Evolutionary conservation across 176 grass and related monocot species (phyloP).

Genomic region (Leersia perrieri): DNA sequence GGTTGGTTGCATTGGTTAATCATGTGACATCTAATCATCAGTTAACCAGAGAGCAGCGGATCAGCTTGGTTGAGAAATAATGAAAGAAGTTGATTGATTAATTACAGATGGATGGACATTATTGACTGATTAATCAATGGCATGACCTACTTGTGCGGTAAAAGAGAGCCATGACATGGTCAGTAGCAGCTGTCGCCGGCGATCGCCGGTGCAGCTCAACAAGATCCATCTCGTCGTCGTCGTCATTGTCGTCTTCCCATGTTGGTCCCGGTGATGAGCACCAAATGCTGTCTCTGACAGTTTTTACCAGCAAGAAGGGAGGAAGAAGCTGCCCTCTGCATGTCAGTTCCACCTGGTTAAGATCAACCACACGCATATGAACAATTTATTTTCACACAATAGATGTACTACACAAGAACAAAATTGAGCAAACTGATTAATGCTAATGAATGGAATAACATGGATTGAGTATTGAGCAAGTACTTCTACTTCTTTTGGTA

Average conservation of each 20-base stretch:
- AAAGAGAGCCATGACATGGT: constrained; percentile 75
- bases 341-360: constrained; percentile 55
- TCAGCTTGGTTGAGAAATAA: not conserved
- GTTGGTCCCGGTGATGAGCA: constrained; percentile 27
- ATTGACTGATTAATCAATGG: constrained; percentile 11
- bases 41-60: not conserved
- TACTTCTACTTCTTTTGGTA: too few relatives aligned
- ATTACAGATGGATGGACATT: not conserved
- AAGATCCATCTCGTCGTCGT: not conserved
- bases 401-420: not conserved
- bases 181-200: constrained; percentile 13
- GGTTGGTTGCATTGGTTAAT: constrained; percentile 15
- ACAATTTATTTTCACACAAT: not conserved
- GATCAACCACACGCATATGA: not conserved
- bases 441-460: not conserved
- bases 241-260: not conserved
- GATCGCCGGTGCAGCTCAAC: constrained; percentile 2
- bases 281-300: constrained; percentile 78
- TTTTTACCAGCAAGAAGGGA: constrained; percentile 50
- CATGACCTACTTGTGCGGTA: constrained; percentile 50
- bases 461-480: not conserved
- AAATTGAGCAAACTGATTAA: not conserved
- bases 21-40: not conserved
- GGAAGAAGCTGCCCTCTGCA: constrained; percentile 78
- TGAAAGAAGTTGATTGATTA: constrained; percentile 14